Evolutionary conservation across 345 rosid species (phyloP).

Genomic region (Eutrema heterophyllum): DNA sequence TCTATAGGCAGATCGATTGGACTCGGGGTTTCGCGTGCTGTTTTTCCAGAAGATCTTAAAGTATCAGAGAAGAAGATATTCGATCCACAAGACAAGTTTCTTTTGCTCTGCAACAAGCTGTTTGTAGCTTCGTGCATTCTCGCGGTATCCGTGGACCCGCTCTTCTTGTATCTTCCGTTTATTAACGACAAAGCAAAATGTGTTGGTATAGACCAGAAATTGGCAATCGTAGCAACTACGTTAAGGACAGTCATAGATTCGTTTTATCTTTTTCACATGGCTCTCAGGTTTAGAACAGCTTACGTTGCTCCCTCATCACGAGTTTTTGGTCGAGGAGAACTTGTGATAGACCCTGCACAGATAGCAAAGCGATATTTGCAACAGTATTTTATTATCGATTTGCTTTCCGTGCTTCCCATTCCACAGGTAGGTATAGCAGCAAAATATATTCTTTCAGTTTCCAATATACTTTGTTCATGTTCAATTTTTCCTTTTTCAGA

Average conservation of each 20-base stretch:
- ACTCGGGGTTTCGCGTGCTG: slow-evolving; percentile 89
- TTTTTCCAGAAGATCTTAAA: slow-evolving; percentile 95
- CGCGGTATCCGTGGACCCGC: slow-evolving; percentile 86
- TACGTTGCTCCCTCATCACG: slow-evolving; percentile 97
- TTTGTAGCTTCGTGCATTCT: slow-evolving; percentile 75
- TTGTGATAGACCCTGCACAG: slow-evolving; percentile 79
- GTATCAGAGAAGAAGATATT: slow-evolving; percentile 82
- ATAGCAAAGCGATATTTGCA: slow-evolving; percentile 85
- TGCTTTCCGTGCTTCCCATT: slow-evolving; percentile 79
- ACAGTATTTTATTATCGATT: slow-evolving; percentile 71
- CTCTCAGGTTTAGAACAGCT: slow-evolving; percentile 88
- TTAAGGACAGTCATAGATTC: slow-evolving; percentile 70
- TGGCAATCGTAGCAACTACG: slow-evolving; percentile 70
- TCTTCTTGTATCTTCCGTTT: slow-evolving; percentile 89
- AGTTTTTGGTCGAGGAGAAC: slow-evolving; percentile 95
- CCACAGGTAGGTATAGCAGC: slow-evolving; percentile 68
- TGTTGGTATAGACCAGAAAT: slow-evolving; percentile 66
- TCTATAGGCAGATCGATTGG: slow-evolving; percentile 90
- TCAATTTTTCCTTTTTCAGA: slow-evolving; percentile 39
- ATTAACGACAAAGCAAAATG: slow-evolving; percentile 46
- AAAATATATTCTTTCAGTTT: background rate
- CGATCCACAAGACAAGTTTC: slow-evolving; percentile 95
- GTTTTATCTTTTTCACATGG: slow-evolving; percentile 91
- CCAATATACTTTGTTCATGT: background rate
- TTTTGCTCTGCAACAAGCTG: slow-evolving; percentile 69